Evolutionary conservation across 73 alveolate species (phyloP), one percentile per base, ranked within the genome.

Genomic region (Symbiodinium pilosum): DNA sequence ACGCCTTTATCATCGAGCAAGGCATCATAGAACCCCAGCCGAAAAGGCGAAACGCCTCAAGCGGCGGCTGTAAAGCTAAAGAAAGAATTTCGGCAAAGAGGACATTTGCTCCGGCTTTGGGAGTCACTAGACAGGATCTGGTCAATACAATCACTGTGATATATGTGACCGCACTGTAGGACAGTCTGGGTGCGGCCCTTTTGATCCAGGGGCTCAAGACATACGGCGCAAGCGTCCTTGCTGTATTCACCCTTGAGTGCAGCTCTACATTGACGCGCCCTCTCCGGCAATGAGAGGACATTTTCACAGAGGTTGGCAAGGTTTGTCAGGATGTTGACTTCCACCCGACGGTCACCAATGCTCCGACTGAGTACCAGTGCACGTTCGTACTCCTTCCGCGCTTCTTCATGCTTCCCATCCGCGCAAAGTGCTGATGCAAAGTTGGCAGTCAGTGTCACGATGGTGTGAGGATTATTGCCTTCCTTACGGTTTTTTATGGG

Each of bases 261-360:
- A n/a, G 84, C 54, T 39, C 88, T 87, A 56, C 43, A 69, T 8
- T 3, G 83, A 20, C 36, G 77, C 8, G 97, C 87, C 77, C 43
- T 91, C 56, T 69, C 97, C 5, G 89, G 89, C 41, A 43, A 7
- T 4, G 38, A 36, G 36, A 69, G 77, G 44, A 88, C 86, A 34
- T 40, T 81, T 59, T 91, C 97, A 42, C 89, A 91, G 40, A 91
- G 97, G 81, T 91, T 91, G 39, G 97, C 87, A 52, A 91, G 81
- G 81, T 91, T 91, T 39, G 97, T 71, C 52, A 91, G 54, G 97
- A 91, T 91, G 54, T 91, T 91, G 26, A 69, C 64, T 69, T 91
- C 97, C 81, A 91, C 97, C n/a, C 97, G 87, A 1, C 97, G 87
- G 81, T 91, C 97, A 5, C 97, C 97, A 34, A 91, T 91, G 36